These are phyloP conservation scores for Verticillium klebahnii DNA, from an alignment of 2,329 filamentous ascomycete species.

Conservation along the genomic window DNA sequence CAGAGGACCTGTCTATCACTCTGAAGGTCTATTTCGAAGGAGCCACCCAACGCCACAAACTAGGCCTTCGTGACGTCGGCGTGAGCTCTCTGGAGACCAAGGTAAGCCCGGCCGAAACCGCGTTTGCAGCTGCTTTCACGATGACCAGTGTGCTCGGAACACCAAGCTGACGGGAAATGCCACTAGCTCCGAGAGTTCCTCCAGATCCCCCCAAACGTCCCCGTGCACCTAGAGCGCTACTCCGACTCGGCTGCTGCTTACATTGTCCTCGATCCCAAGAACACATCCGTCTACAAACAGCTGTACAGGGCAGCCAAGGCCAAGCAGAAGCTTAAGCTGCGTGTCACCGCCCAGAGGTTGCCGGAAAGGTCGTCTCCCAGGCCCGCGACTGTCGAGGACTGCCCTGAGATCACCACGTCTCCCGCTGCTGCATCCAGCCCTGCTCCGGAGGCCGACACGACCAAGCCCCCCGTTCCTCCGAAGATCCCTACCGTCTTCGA, in stretches of 20 bases:
- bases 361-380: neutral
- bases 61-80: constrained; percentile 80
- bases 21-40: constrained; percentile 81
- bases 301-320: constrained; percentile 95
- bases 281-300: constrained; percentile 88
- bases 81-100: constrained; percentile 71
- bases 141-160: neutral
- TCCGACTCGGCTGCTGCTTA: constrained; percentile 86
- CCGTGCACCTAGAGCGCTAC: constrained; percentile 80
- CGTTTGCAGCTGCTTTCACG: neutral
- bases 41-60: constrained; percentile 76
- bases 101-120: constrained; percentile 52
- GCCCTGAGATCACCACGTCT: constrained; percentile 25
- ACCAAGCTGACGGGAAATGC: constrained; percentile 3
- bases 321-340: constrained; percentile 93
- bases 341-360: constrained; percentile 53
- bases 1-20: constrained; percentile 44
- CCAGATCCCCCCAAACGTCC: constrained; percentile 55
- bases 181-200: constrained; percentile 66
- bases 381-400: constrained; percentile 47
- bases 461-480: constrained; percentile 10
- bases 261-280: constrained; percentile 72
- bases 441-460: constrained; percentile 12
- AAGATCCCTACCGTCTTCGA: constrained; percentile 20
- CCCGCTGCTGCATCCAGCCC: constrained; percentile 12